Evolutionary conservation across 495 filamentous ascomycete genomes (phyloP), one percentile per base, ranked within the genome.

Genomic region (Penicillium silybi): DNA sequence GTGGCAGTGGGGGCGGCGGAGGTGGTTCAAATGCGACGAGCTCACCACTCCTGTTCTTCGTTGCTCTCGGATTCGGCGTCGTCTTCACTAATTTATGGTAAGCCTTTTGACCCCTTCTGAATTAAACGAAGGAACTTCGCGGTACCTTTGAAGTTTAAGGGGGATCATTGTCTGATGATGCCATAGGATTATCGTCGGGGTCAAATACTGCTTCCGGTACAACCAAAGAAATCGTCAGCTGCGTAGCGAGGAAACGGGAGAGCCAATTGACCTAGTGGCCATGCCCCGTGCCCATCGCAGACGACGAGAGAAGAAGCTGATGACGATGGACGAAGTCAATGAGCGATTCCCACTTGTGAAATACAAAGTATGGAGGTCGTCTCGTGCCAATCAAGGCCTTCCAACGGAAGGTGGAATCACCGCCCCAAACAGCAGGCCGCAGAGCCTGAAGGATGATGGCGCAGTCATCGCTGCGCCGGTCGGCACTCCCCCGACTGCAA

Each of bases 21-120:
- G 40, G 40, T 4, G 50, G 57, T 27, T 57, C 57, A 11, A 57
- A 45, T 46, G 52, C 63, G 35, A 90, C 88, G n/a, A 93, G 83
- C 57, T 95, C 89, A 7, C 95, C 93, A 19, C 70, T 99, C 42
- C 79, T 98, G 3, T 98, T 98, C 67, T 97, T 98, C 67, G 93
- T 98, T 25, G 93, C 95, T 9, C 75, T 99, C 46, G 93, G 93
- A 6, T 99, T 99, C 65, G 93, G 93, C 50, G 95, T 99, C 20
- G 93, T 99, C 18, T 99, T 99, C 64, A 99, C 93, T 32, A 99
- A 97, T 69, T 70, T 99, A 72, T 99, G 93, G 93, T 97, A 80
- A 54, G 74, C 65, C 11, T 25, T 27, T n/a, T 41, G 34, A 11
- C 39, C 25, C 23, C 25, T 23, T 42, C 19, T 22, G 41, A 26